Base-by-base conservation (phyloP, 768 basidiomycete genomes). In the Lactarius deliciosus region DNA sequence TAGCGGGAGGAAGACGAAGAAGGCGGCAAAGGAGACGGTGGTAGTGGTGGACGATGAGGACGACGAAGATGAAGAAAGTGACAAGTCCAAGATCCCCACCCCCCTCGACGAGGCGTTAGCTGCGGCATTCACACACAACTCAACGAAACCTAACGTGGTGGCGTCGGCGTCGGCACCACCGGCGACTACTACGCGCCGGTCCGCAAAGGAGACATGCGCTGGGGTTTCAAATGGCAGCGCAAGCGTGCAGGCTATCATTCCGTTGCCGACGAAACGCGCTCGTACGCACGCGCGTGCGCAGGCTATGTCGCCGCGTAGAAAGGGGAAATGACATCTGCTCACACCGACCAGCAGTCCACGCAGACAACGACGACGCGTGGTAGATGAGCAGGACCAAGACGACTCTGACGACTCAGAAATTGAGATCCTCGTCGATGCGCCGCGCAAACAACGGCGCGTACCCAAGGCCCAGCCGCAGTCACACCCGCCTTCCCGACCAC, bases 41-140 rank as follows among this genome's bases (percentile, higher is more conserved):
- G 59, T 38, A 4, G 10, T 65, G 34, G 34, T 34, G 20, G 54
- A 61, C 1, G 41, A 45, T 11, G 55, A 13, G 16, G 45, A 57
- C 9, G 56, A 22, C 15, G 32, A 15, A 30, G 36, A 22, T 1
- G 22, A 22, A 16, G 45, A 20, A 11, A 16, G 20, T 30, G 16
- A 20, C 28, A 28, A 20, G 25, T n/a, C 18, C 22, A 57, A 53
- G 8, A 28, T 18, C 1, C 45, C 61, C 2, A 57, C 18, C 4
- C 25, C 36, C 18, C 65, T 66, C 22, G 50, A 22, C 0, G 22
- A 7, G 30, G 65, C 61, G 16, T 58, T 66, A 32, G 50, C 56
- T 40, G 25, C 28, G 36, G 65, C 57, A 20, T 66, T 66, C 25
- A 50, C 65, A 9, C 50, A 66, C 20, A 63, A 63, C n/a, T n/a